Evolutionary conservation across 768 basidiomycete genomes (phyloP).

Genomic region (Serendipita indica): DNA sequence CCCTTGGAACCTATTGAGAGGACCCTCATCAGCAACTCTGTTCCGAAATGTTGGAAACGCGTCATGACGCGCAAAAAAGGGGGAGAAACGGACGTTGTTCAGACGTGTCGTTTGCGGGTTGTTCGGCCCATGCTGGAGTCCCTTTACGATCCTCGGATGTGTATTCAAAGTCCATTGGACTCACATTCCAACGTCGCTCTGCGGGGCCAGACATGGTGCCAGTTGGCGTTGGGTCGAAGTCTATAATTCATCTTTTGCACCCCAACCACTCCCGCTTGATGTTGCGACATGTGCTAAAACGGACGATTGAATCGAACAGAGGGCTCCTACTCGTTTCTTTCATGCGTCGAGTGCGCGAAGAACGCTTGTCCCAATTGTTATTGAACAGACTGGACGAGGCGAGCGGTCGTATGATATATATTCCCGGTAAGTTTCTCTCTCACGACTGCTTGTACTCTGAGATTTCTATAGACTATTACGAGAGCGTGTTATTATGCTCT

Average conservation of each 20-base stretch:
- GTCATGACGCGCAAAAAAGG: neutral
- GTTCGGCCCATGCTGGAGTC: constrained; percentile 30
- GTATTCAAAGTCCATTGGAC: constrained; percentile 83
- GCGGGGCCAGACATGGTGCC: neutral
- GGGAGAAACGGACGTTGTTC: neutral
- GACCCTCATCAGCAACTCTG: too few species aligned
- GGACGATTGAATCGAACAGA: constrained; percentile 13
- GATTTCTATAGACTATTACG: constrained; percentile 38
- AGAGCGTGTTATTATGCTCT: constrained; percentile 91
- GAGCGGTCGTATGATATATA: constrained; percentile 93
- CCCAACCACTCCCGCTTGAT: constrained; percentile 5
- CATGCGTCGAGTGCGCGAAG: constrained; percentile 35
- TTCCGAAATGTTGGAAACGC: too few species aligned
- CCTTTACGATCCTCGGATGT: constrained; percentile 41
- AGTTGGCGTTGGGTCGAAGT: constrained; percentile 17
- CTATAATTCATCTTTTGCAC: constrained; percentile 20
- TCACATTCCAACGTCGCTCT: constrained; percentile 46
- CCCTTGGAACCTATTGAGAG: too few species aligned
- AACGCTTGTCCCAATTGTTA: constrained; percentile 78
- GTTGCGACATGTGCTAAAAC: constrained; percentile 10
- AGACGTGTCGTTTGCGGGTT: constrained; percentile 37
- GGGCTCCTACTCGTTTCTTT: constrained; percentile 26
- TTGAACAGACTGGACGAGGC: constrained; percentile 81
- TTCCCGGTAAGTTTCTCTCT: constrained; percentile 35
- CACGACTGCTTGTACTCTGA: neutral